These are phyloP conservation scores for Plenodomus lindquistii DNA, from an alignment of 2,329 filamentous ascomycete species.

Conservation along the genomic window DNA sequence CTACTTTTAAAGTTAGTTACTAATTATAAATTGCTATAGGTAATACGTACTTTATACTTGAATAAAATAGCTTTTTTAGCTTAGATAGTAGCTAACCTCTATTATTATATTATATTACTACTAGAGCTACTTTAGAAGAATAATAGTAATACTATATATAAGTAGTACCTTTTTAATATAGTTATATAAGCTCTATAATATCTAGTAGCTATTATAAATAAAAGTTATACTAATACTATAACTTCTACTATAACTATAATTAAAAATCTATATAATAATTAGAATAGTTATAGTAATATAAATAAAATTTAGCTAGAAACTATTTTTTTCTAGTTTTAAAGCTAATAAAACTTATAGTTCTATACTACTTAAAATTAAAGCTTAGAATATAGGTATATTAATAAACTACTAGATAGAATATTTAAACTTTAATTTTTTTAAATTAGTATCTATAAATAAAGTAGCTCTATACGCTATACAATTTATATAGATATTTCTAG, in stretches of 20 bases:
- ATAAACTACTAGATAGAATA: conserved; percentile 31
- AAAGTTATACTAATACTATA: conserved; percentile 4
- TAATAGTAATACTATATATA: conserved; percentile 22
- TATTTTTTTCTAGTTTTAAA: conserved; percentile 19
- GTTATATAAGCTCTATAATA: conserved; percentile 15
- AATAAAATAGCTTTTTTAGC: conserved; percentile 8
- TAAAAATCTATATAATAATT: conserved; percentile 13
- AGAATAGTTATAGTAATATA: conserved; percentile 12
- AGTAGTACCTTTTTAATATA: conserved; percentile 13
- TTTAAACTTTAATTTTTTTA: conserved; percentile 51
- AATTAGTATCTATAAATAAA: conserved; percentile 49
- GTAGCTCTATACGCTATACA: conserved; percentile 47
- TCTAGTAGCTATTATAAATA: conserved; percentile 5
- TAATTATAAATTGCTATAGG: too few relatives aligned
- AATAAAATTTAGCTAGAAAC: conserved; percentile 12
- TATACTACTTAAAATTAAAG: conserved; percentile 48
- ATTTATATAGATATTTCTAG: conserved; percentile 53
- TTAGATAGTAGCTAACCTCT: conserved; percentile 9
- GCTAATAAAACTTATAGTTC: conserved; percentile 3
- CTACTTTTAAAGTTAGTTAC: too few relatives aligned
- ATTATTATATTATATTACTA: conserved; percentile 54
- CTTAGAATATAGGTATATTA: conserved; percentile 55
- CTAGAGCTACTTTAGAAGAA: conserved; percentile 50
- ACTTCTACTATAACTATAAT: conserved; percentile 13
- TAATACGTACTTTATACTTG: too few relatives aligned